phyloP scores from a whole-genome alignment of 2,329 filamentous ascomycete species.

The Cucurbitaria berberidis region DNA sequence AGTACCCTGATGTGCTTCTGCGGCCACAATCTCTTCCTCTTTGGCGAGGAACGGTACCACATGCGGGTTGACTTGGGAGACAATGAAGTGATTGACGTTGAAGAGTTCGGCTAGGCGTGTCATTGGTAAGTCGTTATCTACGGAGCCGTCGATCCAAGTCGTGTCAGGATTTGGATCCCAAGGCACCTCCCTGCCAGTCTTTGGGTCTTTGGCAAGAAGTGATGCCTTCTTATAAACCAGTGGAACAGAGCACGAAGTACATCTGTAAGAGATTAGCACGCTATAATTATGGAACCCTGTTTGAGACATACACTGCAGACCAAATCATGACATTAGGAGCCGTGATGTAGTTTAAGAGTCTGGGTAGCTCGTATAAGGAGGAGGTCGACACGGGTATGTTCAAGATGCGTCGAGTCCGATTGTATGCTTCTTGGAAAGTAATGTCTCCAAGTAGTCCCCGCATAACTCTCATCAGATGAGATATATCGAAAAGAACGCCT shows the following conservation, averaged over 20 bases:
- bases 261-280: constrained; percentile 50
- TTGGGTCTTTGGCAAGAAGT: constrained; percentile 82
- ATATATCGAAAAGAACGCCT: constrained; percentile 84
- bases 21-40: constrained; percentile 64
- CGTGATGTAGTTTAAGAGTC: constrained; percentile 89
- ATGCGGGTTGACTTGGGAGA: constrained; percentile 95
- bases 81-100: constrained; percentile 98
- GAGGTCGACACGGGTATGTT: constrained; percentile 94
- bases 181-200: constrained; percentile 75
- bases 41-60: constrained; percentile 83
- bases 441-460: constrained; percentile 80
- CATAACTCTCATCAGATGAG: constrained; percentile 82
- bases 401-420: constrained; percentile 86
- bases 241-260: constrained; percentile 93
- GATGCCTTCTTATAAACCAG: constrained; percentile 81
- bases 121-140: constrained; percentile 94
- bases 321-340: constrained; percentile 94
- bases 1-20: constrained; percentile 41
- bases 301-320: constrained; percentile 75
- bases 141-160: constrained; percentile 91
- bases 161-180: constrained; percentile 84
- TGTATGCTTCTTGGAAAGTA: constrained; percentile 95
- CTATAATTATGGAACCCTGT: not conserved
- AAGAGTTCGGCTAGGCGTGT: constrained; percentile 91
- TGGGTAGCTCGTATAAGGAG: constrained; percentile 83